Base-by-base conservation (phyloP, 2,329 filamentous ascomycete genomes). In the Colletotrichum tabaci region DNA sequence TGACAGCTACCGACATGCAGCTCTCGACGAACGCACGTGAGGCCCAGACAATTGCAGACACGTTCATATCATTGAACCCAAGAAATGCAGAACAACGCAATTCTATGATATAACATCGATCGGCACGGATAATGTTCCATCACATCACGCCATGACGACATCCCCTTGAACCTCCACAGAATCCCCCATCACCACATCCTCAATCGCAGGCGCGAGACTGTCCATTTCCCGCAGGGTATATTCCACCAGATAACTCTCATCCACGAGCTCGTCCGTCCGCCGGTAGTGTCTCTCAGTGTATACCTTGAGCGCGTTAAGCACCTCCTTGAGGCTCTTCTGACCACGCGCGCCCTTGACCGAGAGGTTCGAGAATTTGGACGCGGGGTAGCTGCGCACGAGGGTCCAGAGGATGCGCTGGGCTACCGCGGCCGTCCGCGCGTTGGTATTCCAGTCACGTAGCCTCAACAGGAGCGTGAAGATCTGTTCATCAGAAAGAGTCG, bases 191-290 rank as follows among this genome's bases (percentile, higher is more conserved):
- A 76, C 57, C 21, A 74, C 74, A 65, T 80, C 79, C 12, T 79
- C 81, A 65, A 83, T 72, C 55, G 82, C 77, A 9, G 88, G 87
- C 50, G 85, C 86, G 73, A 92, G 87, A 80, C 87, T 93, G 78
- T 97, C 95, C 95, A 98, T 98, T 84, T 98, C 94, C 77, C 92
- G 89, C 74, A 98, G 85, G 74, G 96, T 97, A 87, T 97, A 98
- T 82, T 98, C 94, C 50, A 98, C 89, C 77, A 99, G 83, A 82
- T 95, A 98, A 79, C 95, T 97, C 85, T 98, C 96, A 79, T 98
- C 96, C 50, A 95, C 90, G 76, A 98, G 84, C 78, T 97, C 96
- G 80, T 98, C 95, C 76, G 96, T 88, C 66, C 96, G 89, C 81
- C 92, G 93, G 81, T 97, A 98, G 81, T 99, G 96, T 74, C 95